Conservation (phyloP, 495 filamentous ascomycete species). For the Bombardia bombarda region DNA sequence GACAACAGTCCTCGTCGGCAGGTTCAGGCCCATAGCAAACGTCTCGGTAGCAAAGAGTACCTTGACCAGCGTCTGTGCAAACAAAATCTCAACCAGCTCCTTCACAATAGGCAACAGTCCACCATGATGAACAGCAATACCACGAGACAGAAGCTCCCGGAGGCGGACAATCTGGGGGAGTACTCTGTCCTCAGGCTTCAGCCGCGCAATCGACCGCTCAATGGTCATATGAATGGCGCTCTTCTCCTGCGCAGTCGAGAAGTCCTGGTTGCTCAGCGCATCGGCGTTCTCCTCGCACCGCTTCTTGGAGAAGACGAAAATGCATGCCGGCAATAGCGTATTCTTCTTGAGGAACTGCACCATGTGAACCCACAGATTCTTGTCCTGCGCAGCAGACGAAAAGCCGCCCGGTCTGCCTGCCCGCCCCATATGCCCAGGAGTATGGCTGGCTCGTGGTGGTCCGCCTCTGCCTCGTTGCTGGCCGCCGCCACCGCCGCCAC, state of each 20-base stretch:
- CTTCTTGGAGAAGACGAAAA: constrained; percentile 98
- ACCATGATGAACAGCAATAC: constrained; percentile 94
- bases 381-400: constrained; percentile 84
- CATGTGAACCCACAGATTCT: constrained; percentile 93
- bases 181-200: constrained; percentile 82
- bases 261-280: constrained; percentile 88
- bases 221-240: constrained; percentile 96
- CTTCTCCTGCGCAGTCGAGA: constrained; percentile 85
- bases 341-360: constrained; percentile 85
- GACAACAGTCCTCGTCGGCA: constrained; percentile 92
- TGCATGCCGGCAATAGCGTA: constrained; percentile 80
- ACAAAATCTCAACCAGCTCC: constrained; percentile 94
- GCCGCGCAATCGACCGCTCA: constrained; percentile 85
- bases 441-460: constrained; percentile 48
- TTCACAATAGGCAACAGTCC: constrained; percentile 95
- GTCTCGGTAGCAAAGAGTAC: constrained; percentile 97
- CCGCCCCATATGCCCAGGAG: constrained; percentile 76
- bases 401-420: constrained; percentile 75
- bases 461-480: constrained; percentile 52
- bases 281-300: constrained; percentile 96
- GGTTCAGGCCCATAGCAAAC: constrained; percentile 95
- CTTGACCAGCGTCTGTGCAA: constrained; percentile 90
- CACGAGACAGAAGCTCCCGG: constrained; percentile 75
- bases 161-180: constrained; percentile 87
- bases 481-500: constrained; percentile 49